Percentiles rank a stretch among this genome's conserved stretches.
phyloP scores from a whole-genome alignment of 495 filamentous ascomycete genomes.

The Friedmanniomyces simplex region DNA sequence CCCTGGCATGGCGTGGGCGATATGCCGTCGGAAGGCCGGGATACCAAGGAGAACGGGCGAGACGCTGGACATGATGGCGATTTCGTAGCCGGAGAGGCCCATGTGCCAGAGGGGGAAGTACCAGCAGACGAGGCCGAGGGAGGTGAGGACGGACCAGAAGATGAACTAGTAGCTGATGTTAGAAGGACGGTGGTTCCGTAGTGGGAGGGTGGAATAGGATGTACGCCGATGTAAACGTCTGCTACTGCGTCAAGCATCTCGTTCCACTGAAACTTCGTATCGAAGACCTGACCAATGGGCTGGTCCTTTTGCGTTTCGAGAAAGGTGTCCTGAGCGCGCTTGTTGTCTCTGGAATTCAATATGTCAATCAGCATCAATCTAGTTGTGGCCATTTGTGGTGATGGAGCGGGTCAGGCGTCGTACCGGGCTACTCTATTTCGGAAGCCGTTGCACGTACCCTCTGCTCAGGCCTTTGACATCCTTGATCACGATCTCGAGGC shows the following conservation, averaged over 20 bases:
- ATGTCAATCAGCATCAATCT: too few species aligned
- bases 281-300: slow-evolving; percentile 58
- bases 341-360: slow-evolving; percentile 40
- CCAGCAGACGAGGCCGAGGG: slow-evolving; percentile 81
- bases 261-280: slow-evolving; percentile 58
- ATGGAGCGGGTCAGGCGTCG: slow-evolving; percentile 13
- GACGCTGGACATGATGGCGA: slow-evolving; percentile 70
- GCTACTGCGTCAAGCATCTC: slow-evolving; percentile 72
- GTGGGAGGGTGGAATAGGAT: slow-evolving; percentile 23
- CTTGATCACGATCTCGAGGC: slow-evolving; percentile 77
- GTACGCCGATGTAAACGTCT: slow-evolving; percentile 86
- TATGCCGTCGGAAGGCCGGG: slow-evolving; percentile 52
- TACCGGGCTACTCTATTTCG: slow-evolving; percentile 44
- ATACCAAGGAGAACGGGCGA: slow-evolving; percentile 76
- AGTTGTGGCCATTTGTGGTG: not conserved
- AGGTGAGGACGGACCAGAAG: slow-evolving; percentile 91
- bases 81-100: slow-evolving; percentile 97
- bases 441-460: slow-evolving; percentile 99
- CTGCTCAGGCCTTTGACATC: slow-evolving; percentile 85
- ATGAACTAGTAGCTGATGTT: slow-evolving; percentile 53
- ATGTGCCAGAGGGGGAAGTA: slow-evolving; percentile 99
- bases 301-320: slow-evolving; percentile 88
- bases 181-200: slow-evolving; percentile 11
- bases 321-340: slow-evolving; percentile 56
- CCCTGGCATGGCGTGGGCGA: slow-evolving; percentile 55